phyloP scores from a whole-genome alignment of 108 stramenopile species.

The Fistulifera pelliculosa region DNA sequence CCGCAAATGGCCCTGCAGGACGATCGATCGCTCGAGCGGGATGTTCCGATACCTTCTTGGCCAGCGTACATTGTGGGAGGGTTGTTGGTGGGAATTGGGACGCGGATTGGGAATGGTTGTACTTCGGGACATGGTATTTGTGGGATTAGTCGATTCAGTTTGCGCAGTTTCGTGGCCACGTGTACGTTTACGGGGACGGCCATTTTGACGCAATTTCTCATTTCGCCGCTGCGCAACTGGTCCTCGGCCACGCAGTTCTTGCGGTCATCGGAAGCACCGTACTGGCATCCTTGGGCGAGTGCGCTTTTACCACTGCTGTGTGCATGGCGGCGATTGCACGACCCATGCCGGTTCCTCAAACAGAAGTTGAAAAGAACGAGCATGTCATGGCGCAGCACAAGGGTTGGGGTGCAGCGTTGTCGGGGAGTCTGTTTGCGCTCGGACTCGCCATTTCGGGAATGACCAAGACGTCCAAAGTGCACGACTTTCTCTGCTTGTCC shows the following conservation, averaged over 20 bases:
- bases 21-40: not conserved
- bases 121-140: constrained; percentile 66
- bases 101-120: constrained; percentile 65
- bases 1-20: not conserved
- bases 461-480: constrained; percentile 51
- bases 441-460: constrained; percentile 65
- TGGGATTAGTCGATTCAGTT: constrained; percentile 70
- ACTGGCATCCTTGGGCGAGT: constrained; percentile 6
- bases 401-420: too few species aligned
- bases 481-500: constrained; percentile 52
- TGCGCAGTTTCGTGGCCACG: constrained; percentile 65
- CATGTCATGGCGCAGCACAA: too few species aligned
- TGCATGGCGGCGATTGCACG: constrained; percentile 16
- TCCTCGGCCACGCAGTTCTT: constrained; percentile 6
- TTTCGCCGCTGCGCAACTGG: constrained; percentile 19
- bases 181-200: constrained; percentile 68
- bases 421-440: constrained; percentile 28
- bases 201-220: constrained; percentile 29
- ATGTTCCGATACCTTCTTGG: constrained; percentile 2
- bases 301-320: constrained; percentile 14
- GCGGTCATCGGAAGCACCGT: constrained; percentile 1
- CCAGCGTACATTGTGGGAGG: constrained; percentile 46
- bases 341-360: too few species aligned
- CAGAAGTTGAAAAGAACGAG: too few species aligned
- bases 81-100: constrained; percentile 68